Evolutionary conservation across 2,329 filamentous ascomycete genomes (phyloP).

Genomic region (Colletotrichum sojae): DNA sequence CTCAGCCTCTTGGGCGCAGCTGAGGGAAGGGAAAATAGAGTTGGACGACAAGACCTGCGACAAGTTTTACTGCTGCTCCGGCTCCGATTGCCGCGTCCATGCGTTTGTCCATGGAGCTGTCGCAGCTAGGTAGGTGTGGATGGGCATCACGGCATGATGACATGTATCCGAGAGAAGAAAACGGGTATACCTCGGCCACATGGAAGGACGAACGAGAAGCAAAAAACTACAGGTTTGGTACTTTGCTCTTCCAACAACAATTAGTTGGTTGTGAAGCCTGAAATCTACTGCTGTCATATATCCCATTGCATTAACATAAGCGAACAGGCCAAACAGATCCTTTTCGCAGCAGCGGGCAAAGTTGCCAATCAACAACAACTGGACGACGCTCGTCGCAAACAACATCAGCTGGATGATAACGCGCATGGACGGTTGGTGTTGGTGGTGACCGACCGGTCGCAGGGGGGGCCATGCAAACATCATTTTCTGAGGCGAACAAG

Average conservation of each 20-base stretch:
- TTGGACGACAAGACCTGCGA: background rate
- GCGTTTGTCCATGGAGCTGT: background rate
- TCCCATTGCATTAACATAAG: background rate
- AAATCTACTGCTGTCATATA: constrained; percentile 5
- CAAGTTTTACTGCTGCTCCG: background rate
- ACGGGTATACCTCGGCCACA: no score
- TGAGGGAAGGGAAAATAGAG: background rate
- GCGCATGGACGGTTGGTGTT: background rate
- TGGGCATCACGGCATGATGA: no score
- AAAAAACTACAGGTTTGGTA: no score
- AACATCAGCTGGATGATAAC: background rate
- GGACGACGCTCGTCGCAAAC: background rate
- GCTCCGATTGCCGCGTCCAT: background rate
- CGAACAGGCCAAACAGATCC: background rate
- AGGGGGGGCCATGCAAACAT: constrained; percentile 14
- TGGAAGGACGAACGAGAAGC: no score
- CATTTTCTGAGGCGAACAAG: constrained; percentile 5
- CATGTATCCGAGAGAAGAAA: no score
- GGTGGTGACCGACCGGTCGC: constrained; percentile 2
- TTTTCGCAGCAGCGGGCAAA: background rate
- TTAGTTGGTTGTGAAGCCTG: constrained; percentile 1
- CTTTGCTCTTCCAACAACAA: constrained; percentile 2
- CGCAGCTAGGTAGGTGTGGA: background rate
- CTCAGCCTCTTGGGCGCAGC: constrained; percentile 6
- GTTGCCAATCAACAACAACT: background rate